Evolutionary conservation across 106 monocot species (phyloP).

Genomic region (Phalaenopsis aphrodite): DNA sequence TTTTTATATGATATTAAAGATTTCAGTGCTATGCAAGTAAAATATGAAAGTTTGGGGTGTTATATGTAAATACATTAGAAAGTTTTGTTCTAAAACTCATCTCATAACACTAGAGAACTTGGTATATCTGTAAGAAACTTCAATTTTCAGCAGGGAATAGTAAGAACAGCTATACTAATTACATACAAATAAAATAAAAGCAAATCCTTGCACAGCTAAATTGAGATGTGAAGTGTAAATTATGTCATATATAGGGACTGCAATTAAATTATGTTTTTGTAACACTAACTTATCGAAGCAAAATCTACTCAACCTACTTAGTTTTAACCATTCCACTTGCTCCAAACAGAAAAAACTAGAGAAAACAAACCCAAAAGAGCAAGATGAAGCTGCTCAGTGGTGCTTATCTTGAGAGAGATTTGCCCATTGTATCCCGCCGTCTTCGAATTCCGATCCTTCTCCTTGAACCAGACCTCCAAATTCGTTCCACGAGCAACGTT

Average conservation of each 20-base stretch:
- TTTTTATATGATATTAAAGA: too few relatives aligned
- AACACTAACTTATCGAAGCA: background rate
- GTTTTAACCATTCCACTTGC: constrained; percentile 33
- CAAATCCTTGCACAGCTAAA: background rate
- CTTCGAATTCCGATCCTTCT: constrained; percentile 68
- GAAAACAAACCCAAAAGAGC: constrained; percentile 58
- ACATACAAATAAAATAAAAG: background rate
- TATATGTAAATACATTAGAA: too few relatives aligned
- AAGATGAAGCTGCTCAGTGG: constrained; percentile 64
- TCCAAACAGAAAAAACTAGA: constrained; percentile 33
- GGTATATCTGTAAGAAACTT: too few relatives aligned
- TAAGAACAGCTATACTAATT: background rate
- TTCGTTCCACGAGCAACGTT: constrained; percentile 78
- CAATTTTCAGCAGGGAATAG: background rate
- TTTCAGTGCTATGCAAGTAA: too few relatives aligned
- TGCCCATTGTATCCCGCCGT: constrained; percentile 49
- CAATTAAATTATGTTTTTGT: background rate
- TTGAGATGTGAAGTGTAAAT: background rate
- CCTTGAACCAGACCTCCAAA: constrained; percentile 57
- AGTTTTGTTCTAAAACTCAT: too few relatives aligned
- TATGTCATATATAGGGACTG: background rate
- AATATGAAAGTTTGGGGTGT: too few relatives aligned
- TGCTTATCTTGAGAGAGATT: constrained; percentile 58
- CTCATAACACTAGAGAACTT: too few relatives aligned
- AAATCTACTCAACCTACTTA: constrained; percentile 6